Percentiles rank a stretch among this genome's conserved stretches.
Evolutionary conservation across 2,329 filamentous ascomycete genomes (phyloP).

Genomic region (Aureobasidium uvarum): DNA sequence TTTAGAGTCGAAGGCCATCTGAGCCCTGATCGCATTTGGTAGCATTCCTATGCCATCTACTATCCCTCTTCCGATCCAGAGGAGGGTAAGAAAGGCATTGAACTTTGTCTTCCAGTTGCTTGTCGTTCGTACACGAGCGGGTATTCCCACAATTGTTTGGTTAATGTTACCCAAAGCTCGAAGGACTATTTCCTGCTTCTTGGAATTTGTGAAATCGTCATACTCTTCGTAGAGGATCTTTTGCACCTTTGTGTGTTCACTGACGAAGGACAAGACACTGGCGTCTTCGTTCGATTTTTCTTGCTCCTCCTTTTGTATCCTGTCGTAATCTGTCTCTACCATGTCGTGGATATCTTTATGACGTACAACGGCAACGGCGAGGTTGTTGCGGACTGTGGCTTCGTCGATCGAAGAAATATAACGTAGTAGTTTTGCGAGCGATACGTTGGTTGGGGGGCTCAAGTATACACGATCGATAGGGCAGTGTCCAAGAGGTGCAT

Average conservation of each 20-base stretch:
- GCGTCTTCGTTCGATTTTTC: neutral
- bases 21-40: neutral
- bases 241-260: neutral
- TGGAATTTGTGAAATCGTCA: neutral
- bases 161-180: neutral
- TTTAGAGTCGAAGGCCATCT: neutral
- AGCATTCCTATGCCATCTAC: neutral
- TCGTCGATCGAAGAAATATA: neutral
- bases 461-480: neutral
- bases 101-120: slow-evolving; percentile 6
- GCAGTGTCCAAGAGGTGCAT: neutral
- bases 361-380: neutral
- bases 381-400: neutral
- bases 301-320: neutral
- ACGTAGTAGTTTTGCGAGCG: neutral
- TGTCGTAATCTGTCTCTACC: neutral
- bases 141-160: neutral
- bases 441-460: neutral
- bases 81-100: slow-evolving; percentile 1
- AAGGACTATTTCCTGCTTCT: neutral
- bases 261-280: neutral
- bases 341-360: slow-evolving; percentile 2
- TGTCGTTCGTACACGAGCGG: neutral
- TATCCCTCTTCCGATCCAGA: slow-evolving; percentile 1
- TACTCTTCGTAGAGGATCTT: neutral